Conservation (phyloP, 495 filamentous ascomycete species). For the Mycothermus thermophilus region DNA sequence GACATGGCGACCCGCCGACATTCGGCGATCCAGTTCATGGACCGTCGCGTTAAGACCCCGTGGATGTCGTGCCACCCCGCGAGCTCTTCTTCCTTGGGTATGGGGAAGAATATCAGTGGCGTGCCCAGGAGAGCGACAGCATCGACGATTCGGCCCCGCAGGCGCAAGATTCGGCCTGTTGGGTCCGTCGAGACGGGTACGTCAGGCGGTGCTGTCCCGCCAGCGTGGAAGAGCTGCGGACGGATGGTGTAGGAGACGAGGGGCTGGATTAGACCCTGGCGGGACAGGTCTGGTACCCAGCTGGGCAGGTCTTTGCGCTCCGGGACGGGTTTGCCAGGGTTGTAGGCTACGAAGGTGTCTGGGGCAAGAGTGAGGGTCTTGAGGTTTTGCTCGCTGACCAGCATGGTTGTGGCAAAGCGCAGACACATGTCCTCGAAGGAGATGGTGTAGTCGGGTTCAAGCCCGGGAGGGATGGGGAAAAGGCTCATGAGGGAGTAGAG, state of each 20-base stretch:
- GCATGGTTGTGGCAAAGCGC: constrained; percentile 3
- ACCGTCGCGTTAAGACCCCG: background rate
- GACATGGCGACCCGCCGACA: constrained; percentile 1
- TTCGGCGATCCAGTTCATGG: background rate
- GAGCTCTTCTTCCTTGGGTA: constrained; percentile 1
- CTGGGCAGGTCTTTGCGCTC: constrained; percentile 8
- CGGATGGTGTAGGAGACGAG: constrained; percentile 14
- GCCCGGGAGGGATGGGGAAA: background rate
- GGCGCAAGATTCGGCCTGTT: constrained; percentile 3
- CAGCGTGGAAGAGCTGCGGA: constrained; percentile 14
- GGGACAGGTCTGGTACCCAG: constrained; percentile 17
- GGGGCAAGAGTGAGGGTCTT: constrained; percentile 1
- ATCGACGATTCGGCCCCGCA: constrained; percentile 13
- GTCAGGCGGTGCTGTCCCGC: constrained; percentile 2
- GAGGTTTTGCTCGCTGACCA: background rate
- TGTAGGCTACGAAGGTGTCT: background rate
- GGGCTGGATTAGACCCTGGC: constrained; percentile 5
- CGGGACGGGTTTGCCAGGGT: no score
- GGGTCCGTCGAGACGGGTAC: constrained; percentile 10
- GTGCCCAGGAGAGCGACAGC: constrained; percentile 1
- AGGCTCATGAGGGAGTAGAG: constrained; percentile 9
- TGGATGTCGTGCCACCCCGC: background rate
- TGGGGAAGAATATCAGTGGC: constrained; percentile 1
- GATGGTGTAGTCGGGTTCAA: constrained; percentile 4
- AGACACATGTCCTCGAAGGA: constrained; percentile 2